Evolutionary conservation across 768 basidiomycete genomes (phyloP), one percentile per base, ranked within the genome.

Genomic region (Pisolithus microcarpus): DNA sequence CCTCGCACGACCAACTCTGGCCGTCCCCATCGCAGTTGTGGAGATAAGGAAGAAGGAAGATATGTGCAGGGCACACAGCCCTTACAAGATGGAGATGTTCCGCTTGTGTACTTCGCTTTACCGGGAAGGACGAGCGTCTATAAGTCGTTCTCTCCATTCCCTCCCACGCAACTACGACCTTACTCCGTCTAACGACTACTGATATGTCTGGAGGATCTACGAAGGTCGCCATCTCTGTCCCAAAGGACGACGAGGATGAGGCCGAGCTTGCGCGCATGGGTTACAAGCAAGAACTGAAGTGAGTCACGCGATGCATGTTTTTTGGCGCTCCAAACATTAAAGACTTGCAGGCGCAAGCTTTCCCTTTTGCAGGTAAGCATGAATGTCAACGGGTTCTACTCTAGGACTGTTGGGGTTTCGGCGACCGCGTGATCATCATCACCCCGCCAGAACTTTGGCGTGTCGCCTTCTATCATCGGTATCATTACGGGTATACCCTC

Each of bases 401-500:
- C 23, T 19, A 54, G 84, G 16, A 8, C 26, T 1, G 5, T 16
- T 28, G 43, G 24, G 13, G 34, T 34, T 34, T 34, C 34, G 34
- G 11, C 15, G 24, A 26, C 30, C 15, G 6, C 28, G 26, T 23
- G 24, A 13, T 23, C 24, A 30, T 26, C 15, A 16, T 26, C 6
- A 5, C 9, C 28, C 24, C 7, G 26, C 21, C n/a, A 44, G 82
- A 86, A 85, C 62, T 86, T 86, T 57, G 84, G 83, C 70, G 71
- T 79, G 16, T 84, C 82, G 0, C 88, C 88, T 66, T 83, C 81
- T 8, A 84, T 90, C 64, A n/a, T n/a, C 50, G 82, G 81, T 23
- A 76, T 85, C 31, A 82, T 86, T 49, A 87, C 85, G 11, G 85
- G 85, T 1, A 75, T 85, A 24, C 78, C 84, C 0, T 84, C 85